A percentile compares a stretch with the other conserved stretches of the same genome.
These are phyloP conservation scores for Phycomyces nitens DNA, from an alignment of 192 early-diverging fungal genomes.

Conservation along the genomic window DNA sequence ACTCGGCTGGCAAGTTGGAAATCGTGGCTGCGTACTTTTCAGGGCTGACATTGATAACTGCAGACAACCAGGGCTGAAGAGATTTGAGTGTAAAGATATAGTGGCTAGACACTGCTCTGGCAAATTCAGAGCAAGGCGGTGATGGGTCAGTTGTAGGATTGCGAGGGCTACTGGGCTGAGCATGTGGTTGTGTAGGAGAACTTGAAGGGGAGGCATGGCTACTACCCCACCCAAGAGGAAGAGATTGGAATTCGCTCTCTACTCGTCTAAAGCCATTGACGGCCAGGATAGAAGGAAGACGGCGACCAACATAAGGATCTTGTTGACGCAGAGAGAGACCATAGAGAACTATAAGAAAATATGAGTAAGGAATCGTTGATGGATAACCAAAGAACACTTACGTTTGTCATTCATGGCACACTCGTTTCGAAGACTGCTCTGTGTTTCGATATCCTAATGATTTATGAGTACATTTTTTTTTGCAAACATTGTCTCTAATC, in stretches of 20 bases:
- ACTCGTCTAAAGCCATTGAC: constrained; percentile 28
- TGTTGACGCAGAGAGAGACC: constrained; percentile 21
- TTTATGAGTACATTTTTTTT: background rate
- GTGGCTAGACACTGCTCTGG: constrained; percentile 24
- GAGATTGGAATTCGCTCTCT: constrained; percentile 18
- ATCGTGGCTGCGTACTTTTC: constrained; percentile 17
- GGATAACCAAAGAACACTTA: constrained; percentile 15
- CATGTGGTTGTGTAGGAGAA: background rate
- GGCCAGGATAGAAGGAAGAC: constrained; percentile 30
- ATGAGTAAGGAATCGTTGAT: constrained; percentile 9
- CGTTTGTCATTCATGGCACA: constrained; percentile 28
- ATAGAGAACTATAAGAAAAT: constrained; percentile 27
- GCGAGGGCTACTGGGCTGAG: background rate
- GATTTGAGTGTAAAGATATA: constrained; percentile 19
- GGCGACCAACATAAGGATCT: constrained; percentile 29
- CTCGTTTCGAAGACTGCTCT: constrained; percentile 23
- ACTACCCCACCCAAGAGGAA: constrained; percentile 31
- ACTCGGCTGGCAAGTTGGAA: constrained; percentile 20
- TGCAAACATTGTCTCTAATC: background rate
- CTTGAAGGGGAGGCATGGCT: constrained; percentile 3
- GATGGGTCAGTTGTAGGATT: background rate
- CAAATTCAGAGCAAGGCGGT: constrained; percentile 24
- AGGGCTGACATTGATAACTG: constrained; percentile 3
- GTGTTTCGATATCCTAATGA: constrained; percentile 27
- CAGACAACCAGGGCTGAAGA: constrained; percentile 23